Base-by-base conservation (phyloP, 2,329 filamentous ascomycete genomes). In the Fusarium nisikadoi region DNA sequence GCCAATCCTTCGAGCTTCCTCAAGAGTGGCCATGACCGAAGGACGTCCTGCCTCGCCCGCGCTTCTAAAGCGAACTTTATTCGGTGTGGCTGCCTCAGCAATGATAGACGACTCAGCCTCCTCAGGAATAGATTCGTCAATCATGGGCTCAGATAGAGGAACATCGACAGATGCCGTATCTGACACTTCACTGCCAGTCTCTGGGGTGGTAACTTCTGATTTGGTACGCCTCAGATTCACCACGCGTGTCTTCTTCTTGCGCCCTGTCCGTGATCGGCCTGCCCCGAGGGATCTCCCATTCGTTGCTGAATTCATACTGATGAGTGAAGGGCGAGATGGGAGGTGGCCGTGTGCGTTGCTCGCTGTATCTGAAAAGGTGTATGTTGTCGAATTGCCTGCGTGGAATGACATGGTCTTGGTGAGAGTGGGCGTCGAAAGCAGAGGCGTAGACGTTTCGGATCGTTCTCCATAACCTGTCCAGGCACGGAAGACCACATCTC, bases 401-500 rank as follows among this genome's bases (percentile, higher is more conserved):
- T 78, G 83, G 57, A 90, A 87, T 3, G 92, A 93, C 61, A 91
- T 88, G 10, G 88, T 88, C 78, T 91, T 88, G 45, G 87, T 87
- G 23, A 94, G 80, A 46, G 86, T 86, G 10, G 88, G 87, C 5
- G 86, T 84, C 17, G 84, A 79, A 23, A 84, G 75, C 6, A 83
- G 80, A 13, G 87, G 84, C 13, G 83, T 86, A 80, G 86, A 79
- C 62, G 85, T 78, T 65, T 96, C 93, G 46, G 86, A 86, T 64
- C 90, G 87, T 68, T 97, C 94, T 55, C 89, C 87, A 39, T 92
- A 90, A 43, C 93, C 93, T 20, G 95, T 93, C 94, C 95, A 97
- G 36, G 95, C 96, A 66, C 96, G 90, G 81, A 97, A 98, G 31
- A 98, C 92, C 8, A 94, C 93, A 80, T 98, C 94, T 57, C 90